Conservation (phyloP, 2,329 filamentous ascomycete species). For the Cladosporium sp. region DNA sequence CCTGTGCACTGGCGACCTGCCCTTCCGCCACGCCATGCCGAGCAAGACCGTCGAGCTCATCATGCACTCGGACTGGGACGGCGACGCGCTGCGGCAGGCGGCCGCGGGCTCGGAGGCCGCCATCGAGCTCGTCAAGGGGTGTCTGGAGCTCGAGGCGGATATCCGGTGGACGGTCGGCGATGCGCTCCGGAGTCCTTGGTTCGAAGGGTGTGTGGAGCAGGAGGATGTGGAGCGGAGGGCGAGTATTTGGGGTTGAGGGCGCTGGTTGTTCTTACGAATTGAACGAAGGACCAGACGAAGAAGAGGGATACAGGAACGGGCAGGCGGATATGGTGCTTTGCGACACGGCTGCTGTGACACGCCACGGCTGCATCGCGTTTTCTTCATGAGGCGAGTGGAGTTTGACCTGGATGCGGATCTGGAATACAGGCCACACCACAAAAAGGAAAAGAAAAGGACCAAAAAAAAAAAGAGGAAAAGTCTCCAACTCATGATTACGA, state of each 20-base stretch:
- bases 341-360: too few species aligned
- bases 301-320: too few species aligned
- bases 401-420: too few species aligned
- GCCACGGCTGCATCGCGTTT: too few species aligned
- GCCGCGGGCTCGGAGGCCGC: slow-evolving; percentile 39
- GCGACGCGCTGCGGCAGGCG: slow-evolving; percentile 42
- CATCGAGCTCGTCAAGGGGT: slow-evolving; percentile 53
- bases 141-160: slow-evolving; percentile 51
- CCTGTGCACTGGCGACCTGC: slow-evolving; percentile 54
- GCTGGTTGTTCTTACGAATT: neutral
- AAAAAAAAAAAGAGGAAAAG: neutral
- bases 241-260: slow-evolving; percentile 6
- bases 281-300: neutral
- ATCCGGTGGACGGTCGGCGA: slow-evolving; percentile 53
- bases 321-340: too few species aligned
- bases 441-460: neutral
- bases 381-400: too few species aligned
- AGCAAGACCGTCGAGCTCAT: slow-evolving; percentile 56
- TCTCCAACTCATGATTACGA: slow-evolving; percentile 5
- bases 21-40: slow-evolving; percentile 56
- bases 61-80: slow-evolving; percentile 53
- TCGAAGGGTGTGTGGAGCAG: slow-evolving; percentile 32
- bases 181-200: slow-evolving; percentile 51
- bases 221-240: slow-evolving; percentile 12
- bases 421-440: neutral